Conservation (phyloP, 106 monocot genomes). For the Amphibolis antarctica region DNA sequence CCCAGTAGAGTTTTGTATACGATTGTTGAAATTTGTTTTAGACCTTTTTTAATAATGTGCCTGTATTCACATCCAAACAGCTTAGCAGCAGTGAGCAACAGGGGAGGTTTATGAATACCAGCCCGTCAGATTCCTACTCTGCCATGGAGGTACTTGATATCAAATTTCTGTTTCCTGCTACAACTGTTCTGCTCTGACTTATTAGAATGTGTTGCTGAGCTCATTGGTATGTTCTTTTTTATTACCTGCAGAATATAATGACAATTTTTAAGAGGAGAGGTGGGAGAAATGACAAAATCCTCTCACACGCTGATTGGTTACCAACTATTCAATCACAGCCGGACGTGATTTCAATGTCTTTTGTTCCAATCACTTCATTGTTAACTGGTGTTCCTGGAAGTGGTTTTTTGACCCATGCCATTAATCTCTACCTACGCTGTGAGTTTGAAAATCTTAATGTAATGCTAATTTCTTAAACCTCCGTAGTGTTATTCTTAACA, state of each 20-base stretch:
- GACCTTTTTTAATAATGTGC: too few relatives aligned
- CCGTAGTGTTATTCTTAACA: too few relatives aligned
- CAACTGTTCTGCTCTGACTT: background rate
- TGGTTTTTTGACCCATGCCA: constrained; percentile 82
- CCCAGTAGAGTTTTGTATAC: too few relatives aligned
- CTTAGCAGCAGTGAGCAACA: constrained; percentile 72
- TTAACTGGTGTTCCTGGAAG: constrained; percentile 80
- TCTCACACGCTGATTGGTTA: constrained; percentile 59
- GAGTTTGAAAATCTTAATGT: constrained; percentile 1
- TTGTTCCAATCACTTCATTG: constrained; percentile 76
- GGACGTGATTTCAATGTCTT: constrained; percentile 78
- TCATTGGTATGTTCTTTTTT: too few relatives aligned
- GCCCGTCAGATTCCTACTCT: constrained; percentile 55
- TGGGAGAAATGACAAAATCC: constrained; percentile 43
- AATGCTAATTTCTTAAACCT: too few relatives aligned
- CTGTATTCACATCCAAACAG: too few relatives aligned
- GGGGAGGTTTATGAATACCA: constrained; percentile 59
- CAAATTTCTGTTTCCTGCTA: background rate
- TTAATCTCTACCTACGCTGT: constrained; percentile 83
- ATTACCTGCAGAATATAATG: constrained; percentile 54
- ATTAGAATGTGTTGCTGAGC: too few relatives aligned
- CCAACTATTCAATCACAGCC: constrained; percentile 59
- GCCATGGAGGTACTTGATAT: constrained; percentile 40
- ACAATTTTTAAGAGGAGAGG: constrained; percentile 66
- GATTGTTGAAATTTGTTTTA: too few relatives aligned